These are phyloP conservation scores for Darksidea phi DNA, from an alignment of 495 filamentous ascomycete species.

Conservation along the genomic window DNA sequence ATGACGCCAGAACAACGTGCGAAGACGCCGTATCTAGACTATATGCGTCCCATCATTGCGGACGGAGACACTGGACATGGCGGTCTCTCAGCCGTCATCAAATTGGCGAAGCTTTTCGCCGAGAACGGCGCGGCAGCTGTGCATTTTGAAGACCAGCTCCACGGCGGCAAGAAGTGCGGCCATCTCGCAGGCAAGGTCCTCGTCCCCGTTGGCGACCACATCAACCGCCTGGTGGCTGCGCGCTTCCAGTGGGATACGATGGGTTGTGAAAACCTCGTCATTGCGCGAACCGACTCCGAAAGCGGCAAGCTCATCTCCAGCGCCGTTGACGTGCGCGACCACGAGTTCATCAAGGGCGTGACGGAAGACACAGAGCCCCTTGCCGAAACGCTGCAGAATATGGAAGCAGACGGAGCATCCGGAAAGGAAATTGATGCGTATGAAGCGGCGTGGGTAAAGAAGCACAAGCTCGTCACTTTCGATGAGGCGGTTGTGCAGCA, in stretches of 20 bases:
- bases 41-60: constrained; percentile 91
- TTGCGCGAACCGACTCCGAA: constrained; percentile 93
- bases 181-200: constrained; percentile 96
- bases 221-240: constrained; percentile 87
- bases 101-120: constrained; percentile 97
- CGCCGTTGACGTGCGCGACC: constrained; percentile 87
- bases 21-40: constrained; percentile 81
- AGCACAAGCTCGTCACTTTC: constrained; percentile 81
- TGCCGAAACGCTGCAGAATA: constrained; percentile 83
- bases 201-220: constrained; percentile 91
- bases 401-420: constrained; percentile 76
- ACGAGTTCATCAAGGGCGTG: constrained; percentile 92
- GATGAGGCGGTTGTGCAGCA: constrained; percentile 83
- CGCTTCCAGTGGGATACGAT: constrained; percentile 98
- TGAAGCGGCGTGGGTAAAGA: constrained; percentile 87
- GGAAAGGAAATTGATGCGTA: constrained; percentile 78
- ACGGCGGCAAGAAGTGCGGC: constrained; percentile 98
- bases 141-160: constrained; percentile 96
- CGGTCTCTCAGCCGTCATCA: constrained; percentile 86
- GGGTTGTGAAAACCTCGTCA: constrained; percentile 90
- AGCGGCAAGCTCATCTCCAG: constrained; percentile 86
- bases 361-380: constrained; percentile 71
- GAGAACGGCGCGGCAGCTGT: constrained; percentile 96
- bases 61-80: constrained; percentile 94
- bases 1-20: constrained; percentile 69